Conservation (phyloP, 2,329 filamentous ascomycete genomes). For the Cercospora canescens region DNA sequence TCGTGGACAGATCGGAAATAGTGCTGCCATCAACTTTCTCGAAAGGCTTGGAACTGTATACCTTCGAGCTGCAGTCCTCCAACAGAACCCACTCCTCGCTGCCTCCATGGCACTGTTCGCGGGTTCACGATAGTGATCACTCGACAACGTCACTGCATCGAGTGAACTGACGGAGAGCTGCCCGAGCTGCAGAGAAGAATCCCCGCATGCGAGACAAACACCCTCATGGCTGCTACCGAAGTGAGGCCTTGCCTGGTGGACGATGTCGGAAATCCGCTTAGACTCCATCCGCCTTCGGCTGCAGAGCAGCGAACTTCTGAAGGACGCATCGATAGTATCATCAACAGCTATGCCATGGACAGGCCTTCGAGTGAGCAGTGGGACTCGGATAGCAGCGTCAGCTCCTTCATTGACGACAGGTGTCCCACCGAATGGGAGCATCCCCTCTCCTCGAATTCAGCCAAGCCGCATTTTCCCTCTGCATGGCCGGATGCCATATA, state of each 20-base stretch:
- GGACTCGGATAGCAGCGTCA: conserved; percentile 16
- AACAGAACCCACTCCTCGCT: not conserved
- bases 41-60: not conserved
- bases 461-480: not conserved
- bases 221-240: conserved; percentile 4
- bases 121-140: not conserved
- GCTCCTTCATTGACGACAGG: conserved; percentile 31
- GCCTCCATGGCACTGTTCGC: not conserved
- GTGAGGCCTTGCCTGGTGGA: not conserved
- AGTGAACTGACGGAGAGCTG: not conserved
- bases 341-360: conserved; percentile 7
- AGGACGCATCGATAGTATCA: conserved; percentile 5
- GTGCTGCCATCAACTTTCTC: not conserved
- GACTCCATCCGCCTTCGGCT: conserved; percentile 7
- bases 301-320: not conserved
- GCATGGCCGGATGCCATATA: not conserved
- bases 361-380: conserved; percentile 7
- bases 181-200: not conserved
- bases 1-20: conserved; percentile 2
- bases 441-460: not conserved
- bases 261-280: not conserved
- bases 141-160: not conserved
- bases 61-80: not conserved
- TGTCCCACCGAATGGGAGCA: conserved; percentile 24
- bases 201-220: not conserved